phyloP scores from a whole-genome alignment of 1,139 yeast genomes.

The Arxiozyma slooffiae region DNA sequence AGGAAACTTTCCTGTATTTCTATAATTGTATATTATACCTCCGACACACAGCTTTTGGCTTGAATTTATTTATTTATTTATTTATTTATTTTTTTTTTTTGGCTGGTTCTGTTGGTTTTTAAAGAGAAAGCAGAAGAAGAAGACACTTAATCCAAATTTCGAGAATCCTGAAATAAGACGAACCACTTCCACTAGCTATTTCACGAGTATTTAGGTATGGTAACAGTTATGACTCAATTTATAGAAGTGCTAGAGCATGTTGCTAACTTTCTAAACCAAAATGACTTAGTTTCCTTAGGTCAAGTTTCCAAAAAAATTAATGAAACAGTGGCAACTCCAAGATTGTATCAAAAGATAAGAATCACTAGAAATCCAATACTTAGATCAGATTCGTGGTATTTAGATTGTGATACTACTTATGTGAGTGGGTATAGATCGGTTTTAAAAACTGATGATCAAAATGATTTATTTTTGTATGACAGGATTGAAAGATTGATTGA shows the following conservation, averaged over 20 bases:
- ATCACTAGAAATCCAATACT: conserved; percentile 27
- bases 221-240: neutral
- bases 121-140: too few species aligned
- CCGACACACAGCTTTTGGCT: too few species aligned
- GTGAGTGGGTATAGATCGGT: conserved; percentile 26
- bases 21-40: too few species aligned
- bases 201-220: neutral
- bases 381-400: conserved; percentile 21
- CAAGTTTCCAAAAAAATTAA: conserved; percentile 11
- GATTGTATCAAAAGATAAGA: conserved; percentile 25
- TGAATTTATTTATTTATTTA: too few species aligned
- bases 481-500: conserved; percentile 24
- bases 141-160: too few species aligned
- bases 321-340: conserved; percentile 13
- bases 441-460: conserved; percentile 17
- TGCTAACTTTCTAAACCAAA: conserved; percentile 23
- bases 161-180: too few species aligned
- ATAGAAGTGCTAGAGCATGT: neutral
- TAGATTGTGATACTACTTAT: conserved; percentile 28
- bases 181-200: neutral
- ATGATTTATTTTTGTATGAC: too few species aligned
- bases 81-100: too few species aligned
- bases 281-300: conserved; percentile 20
- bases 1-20: neutral
- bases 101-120: too few species aligned